Conservation (phyloP, 2,329 filamentous ascomycete genomes). For the Acephala macrosclerotiorum region DNA sequence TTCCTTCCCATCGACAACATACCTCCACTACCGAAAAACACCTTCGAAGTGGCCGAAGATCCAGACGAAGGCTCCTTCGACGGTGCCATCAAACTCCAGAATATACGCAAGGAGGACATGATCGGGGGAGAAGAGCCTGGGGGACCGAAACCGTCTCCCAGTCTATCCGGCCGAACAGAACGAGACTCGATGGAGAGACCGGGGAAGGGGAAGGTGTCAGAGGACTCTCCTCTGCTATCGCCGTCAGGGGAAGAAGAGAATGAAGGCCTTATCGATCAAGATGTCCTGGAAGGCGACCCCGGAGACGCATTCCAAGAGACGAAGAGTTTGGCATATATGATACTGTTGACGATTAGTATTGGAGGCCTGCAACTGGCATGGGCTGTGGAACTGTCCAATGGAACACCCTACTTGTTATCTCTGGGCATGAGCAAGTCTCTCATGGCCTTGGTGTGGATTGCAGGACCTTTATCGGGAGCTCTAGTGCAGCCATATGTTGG, state of each 20-base stretch:
- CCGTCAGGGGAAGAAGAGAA: slow-evolving; percentile 47
- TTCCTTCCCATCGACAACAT: not conserved
- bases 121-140: not conserved
- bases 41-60: slow-evolving; percentile 12
- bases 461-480: slow-evolving; percentile 79
- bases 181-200: slow-evolving; percentile 30
- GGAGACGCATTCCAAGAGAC: slow-evolving; percentile 64
- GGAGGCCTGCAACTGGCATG: slow-evolving; percentile 93
- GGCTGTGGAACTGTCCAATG: slow-evolving; percentile 94
- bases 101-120: slow-evolving; percentile 4
- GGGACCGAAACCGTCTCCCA: slow-evolving; percentile 9
- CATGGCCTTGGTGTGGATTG: slow-evolving; percentile 86
- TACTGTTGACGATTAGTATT: slow-evolving; percentile 85
- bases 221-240: slow-evolving; percentile 59
- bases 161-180: slow-evolving; percentile 26
- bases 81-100: slow-evolving; percentile 5
- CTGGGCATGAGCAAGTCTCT: slow-evolving; percentile 84
- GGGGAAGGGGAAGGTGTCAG: slow-evolving; percentile 46
- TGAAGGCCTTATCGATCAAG: slow-evolving; percentile 46
- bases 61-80: slow-evolving; percentile 8
- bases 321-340: slow-evolving; percentile 85
- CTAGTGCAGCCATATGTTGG: slow-evolving; percentile 85
- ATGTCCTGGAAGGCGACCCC: slow-evolving; percentile 50
- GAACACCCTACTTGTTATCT: slow-evolving; percentile 83
- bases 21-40: not conserved